Evolutionary conservation across 148 eudicot genomes (phyloP), one percentile per base, ranked within the genome.

Genomic region (Nyssa sinensis): DNA sequence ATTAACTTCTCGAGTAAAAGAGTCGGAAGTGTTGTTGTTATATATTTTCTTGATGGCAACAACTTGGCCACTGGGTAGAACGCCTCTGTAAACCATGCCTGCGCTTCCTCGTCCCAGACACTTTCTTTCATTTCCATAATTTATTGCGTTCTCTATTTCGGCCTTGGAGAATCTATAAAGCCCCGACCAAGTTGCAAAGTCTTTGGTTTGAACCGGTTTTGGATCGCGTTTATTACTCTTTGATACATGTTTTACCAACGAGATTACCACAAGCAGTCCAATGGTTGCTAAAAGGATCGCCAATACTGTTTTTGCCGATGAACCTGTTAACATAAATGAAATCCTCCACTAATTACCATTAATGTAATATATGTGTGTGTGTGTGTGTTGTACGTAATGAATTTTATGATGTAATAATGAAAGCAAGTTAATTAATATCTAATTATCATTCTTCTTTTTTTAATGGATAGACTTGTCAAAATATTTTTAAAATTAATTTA

Each of bases 51-150:
- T 85, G 35, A 82, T 75, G 13, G 88, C 88, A 51, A 82, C 85
- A 2, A 69, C 72, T 68, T 85, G 88, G 32, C 85, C 88, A 66
- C 88, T 85, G 0, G 85, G 88, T 28, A 85, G 55, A 67, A 82
- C 47, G 19, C 88, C 88, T 55, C 80, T 77, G 63, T 31, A 85
- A 13, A 85, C 85, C 27, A 69, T 60, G 10, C 88, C 85, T 6
- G 88, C 84, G 29, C 85, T 85, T 19, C 88, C 88, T 44, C 83
- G 69, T 19, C 88, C 88, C 0, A 82, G 74, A 70, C 34, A 77
- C 47, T 66, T 71, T 58, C 34, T 80, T 57, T 85, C 88, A 14
- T 19, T 31, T 0, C 77, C 74, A 34, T 57, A 74, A 69, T 80
- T 77, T 14, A 85, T 71, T 1, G 88, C 85, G 3, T 78, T 80